Evolutionary conservation across 768 basidiomycete genomes (phyloP).

Genomic region (Macrolepiota fuliginosa): DNA sequence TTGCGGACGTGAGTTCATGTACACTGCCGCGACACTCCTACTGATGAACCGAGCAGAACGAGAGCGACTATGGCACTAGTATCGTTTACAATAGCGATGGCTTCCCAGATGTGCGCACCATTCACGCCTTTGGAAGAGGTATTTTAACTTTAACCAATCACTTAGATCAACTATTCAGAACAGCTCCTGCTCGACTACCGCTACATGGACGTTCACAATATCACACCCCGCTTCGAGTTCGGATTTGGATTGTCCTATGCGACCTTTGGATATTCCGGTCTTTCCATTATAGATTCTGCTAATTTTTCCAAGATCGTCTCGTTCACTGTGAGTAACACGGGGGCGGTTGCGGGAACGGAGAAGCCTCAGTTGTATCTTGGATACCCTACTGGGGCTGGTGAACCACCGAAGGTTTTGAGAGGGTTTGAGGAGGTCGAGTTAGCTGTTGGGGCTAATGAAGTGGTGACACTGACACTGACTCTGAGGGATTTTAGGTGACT

Average conservation of each 20-base stretch:
- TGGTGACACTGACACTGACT: conserved; percentile 34
- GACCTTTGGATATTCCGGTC: conserved; percentile 58
- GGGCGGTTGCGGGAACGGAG: conserved; percentile 46
- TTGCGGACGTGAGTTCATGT: conserved; percentile 52
- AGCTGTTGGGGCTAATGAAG: conserved; percentile 31
- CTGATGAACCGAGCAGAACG: conserved; percentile 24
- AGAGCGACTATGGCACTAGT: conserved; percentile 37
- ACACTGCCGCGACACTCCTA: background rate
- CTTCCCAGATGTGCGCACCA: conserved; percentile 32
- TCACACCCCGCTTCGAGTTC: conserved; percentile 59
- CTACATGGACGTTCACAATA: conserved; percentile 53
- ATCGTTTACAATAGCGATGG: conserved; percentile 42
- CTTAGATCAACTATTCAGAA: conserved; percentile 66
- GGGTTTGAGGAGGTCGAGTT: conserved; percentile 50
- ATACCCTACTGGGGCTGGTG: conserved; percentile 44
- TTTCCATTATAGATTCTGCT: conserved; percentile 36
- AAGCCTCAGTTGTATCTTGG: conserved; percentile 53
- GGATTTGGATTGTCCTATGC: conserved; percentile 78
- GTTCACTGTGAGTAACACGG: conserved; percentile 49
- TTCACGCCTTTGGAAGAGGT: conserved; percentile 2
- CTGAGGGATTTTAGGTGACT: conserved; percentile 44
- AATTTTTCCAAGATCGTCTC: conserved; percentile 29
- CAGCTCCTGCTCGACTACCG: conserved; percentile 66
- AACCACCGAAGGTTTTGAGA: conserved; percentile 47
- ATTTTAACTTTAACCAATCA: background rate